These are phyloP conservation scores for Thelonectria olida DNA, from an alignment of 2,329 filamentous ascomycete genomes.

Conservation along the genomic window DNA sequence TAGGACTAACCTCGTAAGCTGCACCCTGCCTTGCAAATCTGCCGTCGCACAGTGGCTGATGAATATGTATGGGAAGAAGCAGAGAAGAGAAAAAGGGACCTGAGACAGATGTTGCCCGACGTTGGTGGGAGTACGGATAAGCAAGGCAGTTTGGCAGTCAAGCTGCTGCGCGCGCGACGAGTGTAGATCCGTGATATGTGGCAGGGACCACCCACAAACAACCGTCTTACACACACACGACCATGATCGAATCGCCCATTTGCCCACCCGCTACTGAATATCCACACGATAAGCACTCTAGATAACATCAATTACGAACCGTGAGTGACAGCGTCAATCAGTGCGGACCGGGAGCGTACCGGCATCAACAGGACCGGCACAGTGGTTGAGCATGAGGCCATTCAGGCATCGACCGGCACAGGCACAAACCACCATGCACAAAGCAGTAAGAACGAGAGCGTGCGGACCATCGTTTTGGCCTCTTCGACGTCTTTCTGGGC, in stretches of 20 bases:
- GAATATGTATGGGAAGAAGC: neutral
- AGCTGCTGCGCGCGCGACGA: neutral
- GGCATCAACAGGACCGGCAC: neutral
- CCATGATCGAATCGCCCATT: neutral
- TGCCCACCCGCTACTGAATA: neutral
- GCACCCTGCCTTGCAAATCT: neutral
- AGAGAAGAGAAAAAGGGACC: neutral
- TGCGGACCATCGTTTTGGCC: neutral
- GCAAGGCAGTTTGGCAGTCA: neutral
- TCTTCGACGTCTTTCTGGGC: neutral
- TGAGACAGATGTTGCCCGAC: neutral
- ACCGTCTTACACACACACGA: neutral
- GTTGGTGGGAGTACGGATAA: neutral
- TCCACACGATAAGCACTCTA: neutral
- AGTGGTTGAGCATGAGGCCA: neutral
- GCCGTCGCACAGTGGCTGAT: neutral
- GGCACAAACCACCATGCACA: no score
- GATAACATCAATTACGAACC: neutral
- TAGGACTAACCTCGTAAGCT: neutral
- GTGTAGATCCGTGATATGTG: neutral
- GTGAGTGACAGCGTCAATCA: neutral
- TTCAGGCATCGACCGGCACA: neutral
- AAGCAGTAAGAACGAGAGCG: no score
- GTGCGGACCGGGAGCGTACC: neutral
- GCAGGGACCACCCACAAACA: neutral